Evolutionary conservation across 2,329 filamentous ascomycete genomes (phyloP).

Genomic region (Xylaria sp.): DNA sequence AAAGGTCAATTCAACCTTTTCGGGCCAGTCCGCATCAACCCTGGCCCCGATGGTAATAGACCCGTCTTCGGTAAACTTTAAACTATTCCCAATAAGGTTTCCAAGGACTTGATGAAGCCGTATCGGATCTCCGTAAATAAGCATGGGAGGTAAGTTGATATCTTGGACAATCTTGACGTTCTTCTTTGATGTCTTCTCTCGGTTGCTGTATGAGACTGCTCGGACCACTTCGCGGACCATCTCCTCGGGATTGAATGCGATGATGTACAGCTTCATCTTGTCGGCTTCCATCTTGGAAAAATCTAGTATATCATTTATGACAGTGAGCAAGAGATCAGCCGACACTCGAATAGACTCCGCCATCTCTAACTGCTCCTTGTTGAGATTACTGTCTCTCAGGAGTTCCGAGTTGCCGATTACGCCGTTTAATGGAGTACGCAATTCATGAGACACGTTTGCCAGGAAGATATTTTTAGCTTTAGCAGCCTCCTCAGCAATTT

Average conservation of each 20-base stretch:
- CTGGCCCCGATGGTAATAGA: slow-evolving; percentile 85
- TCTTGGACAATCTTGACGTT: slow-evolving; percentile 75
- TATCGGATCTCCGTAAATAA: slow-evolving; percentile 74
- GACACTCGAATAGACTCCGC: slow-evolving; percentile 88
- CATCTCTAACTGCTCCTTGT: slow-evolving; percentile 83
- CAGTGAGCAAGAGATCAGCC: slow-evolving; percentile 85
- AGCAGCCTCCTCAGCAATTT: slow-evolving; percentile 83
- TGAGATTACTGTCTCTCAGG: slow-evolving; percentile 78
- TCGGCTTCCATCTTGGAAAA: slow-evolving; percentile 95
- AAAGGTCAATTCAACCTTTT: slow-evolving; percentile 80
- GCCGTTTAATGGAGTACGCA: slow-evolving; percentile 85
- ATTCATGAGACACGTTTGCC: slow-evolving; percentile 82
- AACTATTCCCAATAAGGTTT: slow-evolving; percentile 90
- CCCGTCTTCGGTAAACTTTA: slow-evolving; percentile 91
- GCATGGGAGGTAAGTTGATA: slow-evolving; percentile 79
- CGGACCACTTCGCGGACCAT: slow-evolving; percentile 75
- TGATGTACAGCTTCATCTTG: slow-evolving; percentile 82
- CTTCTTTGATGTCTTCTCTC: slow-evolving; percentile 70
- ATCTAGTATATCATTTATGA: slow-evolving; percentile 96
- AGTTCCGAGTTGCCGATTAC: slow-evolving; percentile 91
- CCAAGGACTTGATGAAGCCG: slow-evolving; percentile 76
- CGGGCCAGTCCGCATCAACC: slow-evolving; percentile 75
- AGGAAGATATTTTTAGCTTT: slow-evolving; percentile 86
- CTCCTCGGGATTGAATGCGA: slow-evolving; percentile 74
- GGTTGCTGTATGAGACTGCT: slow-evolving; percentile 73